Evolutionary conservation across 768 basidiomycete genomes (phyloP).

Genomic region (Cytidiella melzeri): DNA sequence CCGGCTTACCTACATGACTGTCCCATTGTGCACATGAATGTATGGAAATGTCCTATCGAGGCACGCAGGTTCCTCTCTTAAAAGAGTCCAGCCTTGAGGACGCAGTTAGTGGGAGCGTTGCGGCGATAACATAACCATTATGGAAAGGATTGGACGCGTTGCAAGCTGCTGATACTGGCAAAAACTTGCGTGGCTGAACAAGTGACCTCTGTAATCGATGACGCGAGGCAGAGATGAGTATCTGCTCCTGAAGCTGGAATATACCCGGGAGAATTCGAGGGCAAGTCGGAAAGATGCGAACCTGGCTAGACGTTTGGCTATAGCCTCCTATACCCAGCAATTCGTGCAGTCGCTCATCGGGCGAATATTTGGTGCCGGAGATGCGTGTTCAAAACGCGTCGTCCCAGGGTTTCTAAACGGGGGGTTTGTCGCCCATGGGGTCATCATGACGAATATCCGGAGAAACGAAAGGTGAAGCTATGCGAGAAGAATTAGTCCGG

Average conservation of each 20-base stretch:
- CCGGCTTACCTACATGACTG: neutral
- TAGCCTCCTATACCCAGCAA: neutral
- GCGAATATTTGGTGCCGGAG: neutral
- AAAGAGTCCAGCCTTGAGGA: neutral
- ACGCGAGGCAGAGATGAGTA: conserved; percentile 1
- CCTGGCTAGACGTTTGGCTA: neutral
- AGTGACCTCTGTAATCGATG: neutral
- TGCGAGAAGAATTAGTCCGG: neutral
- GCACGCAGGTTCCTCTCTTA: neutral
- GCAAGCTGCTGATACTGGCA: neutral
- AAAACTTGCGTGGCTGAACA: neutral
- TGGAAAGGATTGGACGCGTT: neutral
- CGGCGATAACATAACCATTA: neutral
- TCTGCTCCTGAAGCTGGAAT: neutral
- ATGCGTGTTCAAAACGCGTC: neutral
- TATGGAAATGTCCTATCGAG: neutral
- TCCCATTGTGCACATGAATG: neutral
- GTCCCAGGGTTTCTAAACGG: neutral
- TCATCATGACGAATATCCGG: neutral
- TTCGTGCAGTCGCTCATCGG: neutral
- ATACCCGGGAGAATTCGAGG: neutral
- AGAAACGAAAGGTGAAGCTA: neutral
- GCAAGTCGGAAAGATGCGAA: neutral
- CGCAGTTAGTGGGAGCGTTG: neutral
- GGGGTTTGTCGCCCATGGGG: neutral